Percentiles rank a stretch among this genome's conserved stretches.
Evolutionary conservation across 139 green algal genomes (phyloP).

Genomic region (Astrephomene gubernaculifera): DNA sequence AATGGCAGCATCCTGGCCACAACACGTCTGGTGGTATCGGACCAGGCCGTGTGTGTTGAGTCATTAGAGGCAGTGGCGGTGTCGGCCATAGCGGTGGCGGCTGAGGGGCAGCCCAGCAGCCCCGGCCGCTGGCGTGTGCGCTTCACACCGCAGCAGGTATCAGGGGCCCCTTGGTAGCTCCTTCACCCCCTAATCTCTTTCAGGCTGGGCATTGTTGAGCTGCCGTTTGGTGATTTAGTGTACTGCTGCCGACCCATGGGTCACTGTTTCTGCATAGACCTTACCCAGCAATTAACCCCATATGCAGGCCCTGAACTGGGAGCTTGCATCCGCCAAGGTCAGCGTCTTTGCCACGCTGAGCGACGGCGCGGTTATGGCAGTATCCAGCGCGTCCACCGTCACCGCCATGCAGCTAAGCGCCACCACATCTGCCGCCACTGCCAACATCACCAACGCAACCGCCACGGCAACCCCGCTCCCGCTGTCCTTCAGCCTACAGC

Average conservation of each 20-base stretch:
- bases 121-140: slow-evolving; percentile 3
- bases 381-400: slow-evolving; percentile 12
- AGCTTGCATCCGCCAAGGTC: slow-evolving; percentile 40
- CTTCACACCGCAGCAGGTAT: slow-evolving; percentile 37
- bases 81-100: slow-evolving; percentile 13
- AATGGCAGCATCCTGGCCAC: background rate
- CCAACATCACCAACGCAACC: background rate
- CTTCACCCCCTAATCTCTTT: no score
- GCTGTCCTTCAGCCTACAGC: slow-evolving; percentile 30
- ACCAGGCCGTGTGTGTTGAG: slow-evolving; percentile 50
- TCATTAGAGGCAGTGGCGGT: slow-evolving; percentile 44
- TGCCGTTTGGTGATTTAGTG: no score
- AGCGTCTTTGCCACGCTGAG: slow-evolving; percentile 46
- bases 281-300: no score
- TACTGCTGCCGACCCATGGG: no score
- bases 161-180: no score
- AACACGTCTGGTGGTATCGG: slow-evolving; percentile 15
- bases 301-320: slow-evolving; percentile 47
- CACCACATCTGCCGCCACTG: background rate
- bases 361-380: slow-evolving; percentile 47
- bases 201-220: no score
- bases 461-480: background rate
- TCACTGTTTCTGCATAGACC: no score
- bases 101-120: background rate
- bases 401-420: background rate